These are phyloP conservation scores for Hippophae tibetana DNA, from an alignment of 306 rosid species.

Conservation along the genomic window DNA sequence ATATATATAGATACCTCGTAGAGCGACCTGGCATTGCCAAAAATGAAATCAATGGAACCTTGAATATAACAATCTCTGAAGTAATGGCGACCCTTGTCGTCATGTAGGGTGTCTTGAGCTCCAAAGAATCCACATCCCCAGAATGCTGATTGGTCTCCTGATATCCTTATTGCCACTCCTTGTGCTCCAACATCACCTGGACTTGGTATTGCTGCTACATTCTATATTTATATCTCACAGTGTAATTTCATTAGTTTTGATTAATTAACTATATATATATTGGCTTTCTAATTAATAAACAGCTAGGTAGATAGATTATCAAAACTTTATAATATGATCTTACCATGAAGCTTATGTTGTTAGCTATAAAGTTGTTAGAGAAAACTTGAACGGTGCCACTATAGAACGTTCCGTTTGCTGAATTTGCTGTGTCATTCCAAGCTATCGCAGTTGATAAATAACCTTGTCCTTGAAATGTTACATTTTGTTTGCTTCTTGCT, in stretches of 20 bases:
- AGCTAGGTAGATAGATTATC: background rate
- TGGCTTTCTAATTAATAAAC: background rate
- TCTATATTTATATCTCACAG: conserved; percentile 21
- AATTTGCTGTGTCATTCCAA: conserved; percentile 83
- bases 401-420: conserved; percentile 55
- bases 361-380: conserved; percentile 60
- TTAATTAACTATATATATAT: background rate
- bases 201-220: conserved; percentile 49
- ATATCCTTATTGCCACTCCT: conserved; percentile 63
- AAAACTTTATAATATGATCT: background rate
- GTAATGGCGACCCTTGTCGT: conserved; percentile 70
- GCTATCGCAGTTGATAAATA: conserved; percentile 52
- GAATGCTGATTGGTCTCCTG: conserved; percentile 63
- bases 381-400: conserved; percentile 50
- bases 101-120: conserved; percentile 73
- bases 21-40: conserved; percentile 67
- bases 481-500: conserved; percentile 47
- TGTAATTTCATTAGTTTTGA: background rate
- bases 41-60: conserved; percentile 90
- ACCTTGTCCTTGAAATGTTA: conserved; percentile 69
- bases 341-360: conserved; percentile 76
- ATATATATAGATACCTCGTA: conserved; percentile 40
- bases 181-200: conserved; percentile 64
- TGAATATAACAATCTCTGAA: conserved; percentile 60
- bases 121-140: conserved; percentile 85